Percentiles rank a stretch among this genome's conserved stretches.
These are phyloP conservation scores for Spiromastix sp. DNA, from an alignment of 2,329 filamentous ascomycete species.

Conservation along the genomic window DNA sequence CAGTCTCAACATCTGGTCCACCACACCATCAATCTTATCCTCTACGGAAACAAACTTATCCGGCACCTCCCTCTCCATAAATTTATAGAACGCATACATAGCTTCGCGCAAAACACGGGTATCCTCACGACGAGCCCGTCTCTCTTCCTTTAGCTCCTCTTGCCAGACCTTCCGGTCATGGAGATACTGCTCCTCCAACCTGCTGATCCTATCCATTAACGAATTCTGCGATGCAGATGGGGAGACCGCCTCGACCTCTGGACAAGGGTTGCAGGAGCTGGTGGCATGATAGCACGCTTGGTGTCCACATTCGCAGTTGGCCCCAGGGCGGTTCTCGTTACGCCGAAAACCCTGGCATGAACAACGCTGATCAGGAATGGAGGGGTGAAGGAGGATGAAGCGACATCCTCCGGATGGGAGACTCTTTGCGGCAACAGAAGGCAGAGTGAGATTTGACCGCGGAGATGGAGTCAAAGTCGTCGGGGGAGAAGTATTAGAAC, in stretches of 20 bases:
- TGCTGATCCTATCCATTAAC: constrained; percentile 16
- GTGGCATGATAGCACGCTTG: constrained; percentile 35
- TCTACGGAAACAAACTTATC: constrained; percentile 18
- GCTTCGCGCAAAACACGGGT: constrained; percentile 19
- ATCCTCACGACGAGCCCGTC: constrained; percentile 18
- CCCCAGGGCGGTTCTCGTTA: constrained; percentile 25
- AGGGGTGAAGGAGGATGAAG: constrained; percentile 18
- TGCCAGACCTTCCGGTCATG: constrained; percentile 17
- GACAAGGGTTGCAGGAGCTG: constrained; percentile 3
- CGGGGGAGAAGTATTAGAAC: constrained; percentile 12
- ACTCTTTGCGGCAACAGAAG: constrained; percentile 4
- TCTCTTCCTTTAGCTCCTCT: constrained; percentile 14
- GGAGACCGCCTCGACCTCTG: constrained; percentile 5
- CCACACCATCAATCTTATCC: constrained; percentile 16
- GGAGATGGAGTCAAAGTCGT: background rate
- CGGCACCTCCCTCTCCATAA: constrained; percentile 18
- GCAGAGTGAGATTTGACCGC: constrained; percentile 1
- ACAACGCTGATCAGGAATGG: constrained; percentile 26
- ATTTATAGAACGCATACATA: constrained; percentile 19
- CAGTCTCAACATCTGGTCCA: constrained; percentile 18
- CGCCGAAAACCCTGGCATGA: constrained; percentile 33
- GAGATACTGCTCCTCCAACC: constrained; percentile 16
- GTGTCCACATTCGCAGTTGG: constrained; percentile 37
- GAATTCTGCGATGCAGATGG: constrained; percentile 6
- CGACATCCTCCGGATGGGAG: constrained; percentile 22